Conservation (phyloP, 164 flowering plant species). For the Piper longum region DNA sequence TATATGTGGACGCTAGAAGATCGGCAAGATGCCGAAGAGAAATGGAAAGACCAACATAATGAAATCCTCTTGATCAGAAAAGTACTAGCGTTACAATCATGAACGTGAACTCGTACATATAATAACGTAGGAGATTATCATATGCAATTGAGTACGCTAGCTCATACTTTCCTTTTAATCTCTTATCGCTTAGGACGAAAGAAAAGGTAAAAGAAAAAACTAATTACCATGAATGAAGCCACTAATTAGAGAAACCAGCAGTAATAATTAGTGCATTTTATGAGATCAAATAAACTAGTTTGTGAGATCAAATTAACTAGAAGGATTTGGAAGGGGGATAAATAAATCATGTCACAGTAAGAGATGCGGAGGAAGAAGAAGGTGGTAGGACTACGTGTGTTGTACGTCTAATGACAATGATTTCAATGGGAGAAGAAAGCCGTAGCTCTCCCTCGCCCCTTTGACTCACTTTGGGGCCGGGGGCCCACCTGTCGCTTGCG, state of each 20-base stretch:
- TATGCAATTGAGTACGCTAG: too few relatives aligned
- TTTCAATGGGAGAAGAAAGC: slow-evolving; percentile 1
- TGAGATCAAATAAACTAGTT: background rate
- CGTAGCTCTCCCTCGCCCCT: slow-evolving; percentile 6
- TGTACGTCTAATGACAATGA: slow-evolving; percentile 6
- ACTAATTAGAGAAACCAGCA: background rate
- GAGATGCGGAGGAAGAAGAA: background rate
- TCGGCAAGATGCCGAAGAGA: too few relatives aligned
- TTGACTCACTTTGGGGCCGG: background rate
- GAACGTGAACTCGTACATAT: background rate
- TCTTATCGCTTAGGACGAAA: too few relatives aligned
- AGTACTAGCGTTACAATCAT: too few relatives aligned
- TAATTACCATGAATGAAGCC: too few relatives aligned
- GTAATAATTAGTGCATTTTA: background rate
- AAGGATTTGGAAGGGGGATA: background rate
- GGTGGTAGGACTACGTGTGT: slow-evolving; percentile 1
- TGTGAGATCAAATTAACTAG: background rate
- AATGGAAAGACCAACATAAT: too few relatives aligned
- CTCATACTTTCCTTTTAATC: too few relatives aligned
- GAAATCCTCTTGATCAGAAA: too few relatives aligned
- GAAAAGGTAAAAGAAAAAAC: background rate
- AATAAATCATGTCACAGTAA: background rate
- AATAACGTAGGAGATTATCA: too few relatives aligned
- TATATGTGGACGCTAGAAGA: too few relatives aligned
- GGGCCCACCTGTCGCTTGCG: slow-evolving; percentile 5